phyloP scores from a whole-genome alignment of 2,329 filamentous ascomycete species.

The Colletotrichum plurivorum region DNA sequence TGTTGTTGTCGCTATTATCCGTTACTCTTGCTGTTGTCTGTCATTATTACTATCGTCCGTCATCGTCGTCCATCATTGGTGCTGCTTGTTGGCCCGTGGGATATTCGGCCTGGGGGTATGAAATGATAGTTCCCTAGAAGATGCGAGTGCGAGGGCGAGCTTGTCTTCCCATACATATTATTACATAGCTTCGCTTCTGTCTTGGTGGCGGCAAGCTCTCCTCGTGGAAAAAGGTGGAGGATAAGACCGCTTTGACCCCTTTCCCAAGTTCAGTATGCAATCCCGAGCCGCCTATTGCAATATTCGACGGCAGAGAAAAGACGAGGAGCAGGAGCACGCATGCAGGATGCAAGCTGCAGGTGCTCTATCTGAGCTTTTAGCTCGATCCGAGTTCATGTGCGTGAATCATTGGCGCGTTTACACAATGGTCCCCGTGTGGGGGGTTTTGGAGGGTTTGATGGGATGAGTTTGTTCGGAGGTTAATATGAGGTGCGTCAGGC shows the following conservation, averaged over 20 bases:
- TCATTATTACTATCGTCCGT: too few species aligned
- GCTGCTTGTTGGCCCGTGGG: too few species aligned
- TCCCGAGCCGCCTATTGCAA: too few species aligned
- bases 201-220: background rate
- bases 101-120: too few species aligned
- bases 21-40: too few species aligned
- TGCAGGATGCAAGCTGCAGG: slow-evolving; percentile 14
- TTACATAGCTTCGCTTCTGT: background rate
- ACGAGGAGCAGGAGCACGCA: slow-evolving; percentile 5
- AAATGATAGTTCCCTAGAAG: too few species aligned
- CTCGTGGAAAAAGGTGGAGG: background rate
- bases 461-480: background rate
- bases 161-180: too few species aligned
- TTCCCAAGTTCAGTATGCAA: background rate
- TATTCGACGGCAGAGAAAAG: too few species aligned
- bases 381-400: background rate
- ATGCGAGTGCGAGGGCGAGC: background rate
- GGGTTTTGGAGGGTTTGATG: background rate
- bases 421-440: too few species aligned
- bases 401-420: too few species aligned
- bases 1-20: too few species aligned
- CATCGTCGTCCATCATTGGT: too few species aligned
- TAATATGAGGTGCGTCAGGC: background rate
- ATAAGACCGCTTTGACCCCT: slow-evolving; percentile 23
- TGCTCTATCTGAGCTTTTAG: slow-evolving; percentile 8